phyloP scores from a whole-genome alignment of 2,329 filamentous ascomycete genomes.

The Claviceps fusiformis region DNA sequence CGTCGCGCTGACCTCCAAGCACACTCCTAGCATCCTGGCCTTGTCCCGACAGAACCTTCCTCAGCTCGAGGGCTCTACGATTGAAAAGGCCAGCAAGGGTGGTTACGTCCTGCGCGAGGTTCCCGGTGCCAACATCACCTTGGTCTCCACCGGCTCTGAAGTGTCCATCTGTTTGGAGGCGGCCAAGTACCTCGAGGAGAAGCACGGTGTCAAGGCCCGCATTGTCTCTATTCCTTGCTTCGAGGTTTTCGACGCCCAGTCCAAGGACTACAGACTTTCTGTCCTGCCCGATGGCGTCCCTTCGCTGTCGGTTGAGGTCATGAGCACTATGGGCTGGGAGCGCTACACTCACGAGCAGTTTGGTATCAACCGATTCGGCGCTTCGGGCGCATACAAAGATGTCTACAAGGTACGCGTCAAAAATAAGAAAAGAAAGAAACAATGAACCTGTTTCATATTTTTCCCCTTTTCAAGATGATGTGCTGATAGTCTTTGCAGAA shows the following conservation, averaged over 20 bases:
- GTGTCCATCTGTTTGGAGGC: conserved; percentile 88
- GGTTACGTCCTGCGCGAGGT: conserved; percentile 83
- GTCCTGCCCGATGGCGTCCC: conserved; percentile 92
- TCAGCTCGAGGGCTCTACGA: conserved; percentile 85
- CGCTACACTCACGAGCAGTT: conserved; percentile 99
- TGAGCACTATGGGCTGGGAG: conserved; percentile 97
- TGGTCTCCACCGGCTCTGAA: conserved; percentile 93
- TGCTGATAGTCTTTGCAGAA: conserved; percentile 49
- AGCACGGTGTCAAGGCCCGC: conserved; percentile 76
- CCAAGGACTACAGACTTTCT: conserved; percentile 87
- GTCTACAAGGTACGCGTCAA: conserved; percentile 66
- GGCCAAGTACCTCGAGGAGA: conserved; percentile 78
- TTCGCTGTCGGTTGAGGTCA: conserved; percentile 85
- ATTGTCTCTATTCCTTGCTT: conserved; percentile 94
- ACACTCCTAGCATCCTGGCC: conserved; percentile 85
- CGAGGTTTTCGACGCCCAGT: conserved; percentile 89
- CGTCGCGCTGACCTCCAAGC: conserved; percentile 75
- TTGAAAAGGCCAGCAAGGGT: conserved; percentile 86
- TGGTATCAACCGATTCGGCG: conserved; percentile 97
- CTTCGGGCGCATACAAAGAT: conserved; percentile 91
- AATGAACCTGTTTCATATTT: background rate
- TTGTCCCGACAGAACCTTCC: conserved; percentile 97
- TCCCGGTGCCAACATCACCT: conserved; percentile 70
- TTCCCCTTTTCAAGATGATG: background rate
- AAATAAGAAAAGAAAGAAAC: too few species aligned